Evolutionary conservation across 352 stramenopile genomes (phyloP).

Genomic region (Plasmopara muralis): DNA sequence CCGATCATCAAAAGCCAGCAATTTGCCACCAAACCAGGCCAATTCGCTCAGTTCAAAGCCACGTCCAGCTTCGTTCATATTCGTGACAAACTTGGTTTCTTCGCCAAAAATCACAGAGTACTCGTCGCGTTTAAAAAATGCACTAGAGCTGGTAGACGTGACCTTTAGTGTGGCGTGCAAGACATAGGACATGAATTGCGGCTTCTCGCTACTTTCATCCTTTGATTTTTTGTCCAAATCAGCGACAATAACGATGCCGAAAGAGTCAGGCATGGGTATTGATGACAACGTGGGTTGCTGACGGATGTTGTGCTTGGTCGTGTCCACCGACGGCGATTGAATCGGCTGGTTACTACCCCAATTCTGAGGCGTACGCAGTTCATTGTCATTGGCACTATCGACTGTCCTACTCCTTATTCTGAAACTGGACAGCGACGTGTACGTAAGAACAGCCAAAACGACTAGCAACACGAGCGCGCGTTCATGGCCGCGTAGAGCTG

Average conservation of each 20-base stretch:
- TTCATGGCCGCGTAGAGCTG: constrained; percentile 41
- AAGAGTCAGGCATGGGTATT: constrained; percentile 51
- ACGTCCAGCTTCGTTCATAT: constrained; percentile 92
- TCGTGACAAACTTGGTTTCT: constrained; percentile 66
- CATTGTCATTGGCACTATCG: constrained; percentile 3
- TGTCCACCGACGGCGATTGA: constrained; percentile 11
- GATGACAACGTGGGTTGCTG: constrained; percentile 21
- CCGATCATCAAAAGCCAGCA: constrained; percentile 97
- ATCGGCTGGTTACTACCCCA: constrained; percentile 17
- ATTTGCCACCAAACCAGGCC: constrained; percentile 73
- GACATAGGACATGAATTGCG: constrained; percentile 87
- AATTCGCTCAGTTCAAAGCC: constrained; percentile 96
- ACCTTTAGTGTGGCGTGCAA: constrained; percentile 87
- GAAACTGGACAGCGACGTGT: constrained; percentile 55
- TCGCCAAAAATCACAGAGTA: constrained; percentile 67
- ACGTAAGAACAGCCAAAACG: constrained; percentile 42
- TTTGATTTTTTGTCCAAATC: constrained; percentile 94
- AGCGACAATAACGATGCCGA: constrained; percentile 90
- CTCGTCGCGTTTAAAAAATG: constrained; percentile 30
- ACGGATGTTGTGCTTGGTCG: constrained; percentile 23
- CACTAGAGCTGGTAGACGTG: constrained; percentile 26
- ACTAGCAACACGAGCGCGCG: constrained; percentile 44
- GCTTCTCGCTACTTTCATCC: constrained; percentile 84
- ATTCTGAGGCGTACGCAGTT: constrained; percentile 24
- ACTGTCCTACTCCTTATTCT: constrained; percentile 19